Evolutionary conservation across 2,329 filamentous ascomycete species (phyloP), one percentile per base, ranked within the genome.

Genomic region (Fusarium sp.): DNA sequence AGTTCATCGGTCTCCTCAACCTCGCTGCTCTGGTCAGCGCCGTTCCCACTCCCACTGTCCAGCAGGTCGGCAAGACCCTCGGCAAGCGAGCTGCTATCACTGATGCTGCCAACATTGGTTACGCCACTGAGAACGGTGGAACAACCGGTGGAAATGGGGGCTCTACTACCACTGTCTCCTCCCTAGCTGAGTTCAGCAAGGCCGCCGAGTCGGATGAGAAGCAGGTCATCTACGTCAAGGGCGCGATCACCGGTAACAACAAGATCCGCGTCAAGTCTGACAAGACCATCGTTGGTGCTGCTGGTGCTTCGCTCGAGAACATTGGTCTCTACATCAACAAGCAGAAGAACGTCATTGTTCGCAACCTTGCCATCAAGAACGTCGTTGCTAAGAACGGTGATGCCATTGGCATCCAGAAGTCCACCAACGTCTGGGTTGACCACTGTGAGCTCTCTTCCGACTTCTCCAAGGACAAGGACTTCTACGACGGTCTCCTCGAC

Each of bases 401-500:
- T 69, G 86, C 85, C 58, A 84, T 90, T 67, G 84, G 83, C 65
- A 85, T 89, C 60, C 84, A 89, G 75, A 75, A 74, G 14, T 83
- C 84, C 48, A 85, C 75, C 57, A 88, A 89, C 67, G 81, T 88
- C 72, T 91, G 89, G 89, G 79, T 91, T 48, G 89, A 91, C 78
- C 89, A 91, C 79, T 82, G 83, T 74, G 89, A 91, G 66, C 81
- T 91, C 21, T 88, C 84, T 6, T 87, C 86, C 23, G 84, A 90
- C 77, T 73, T 75, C 32, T 79, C 83, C 70, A 81, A 86, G 74
- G 87, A 83, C 80, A 91, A 91, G 80, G 88, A 92, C 80, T 89
- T 85, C 80, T 91, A 89, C 73, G 89, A 91, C 56, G 89, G 89
- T 30, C 83, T 91, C 3, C 78, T 88, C 45, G 89, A 91, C 70